Base-by-base conservation (phyloP, 2,329 filamentous ascomycete genomes). In the Fonsecaea multimorphosa region DNA sequence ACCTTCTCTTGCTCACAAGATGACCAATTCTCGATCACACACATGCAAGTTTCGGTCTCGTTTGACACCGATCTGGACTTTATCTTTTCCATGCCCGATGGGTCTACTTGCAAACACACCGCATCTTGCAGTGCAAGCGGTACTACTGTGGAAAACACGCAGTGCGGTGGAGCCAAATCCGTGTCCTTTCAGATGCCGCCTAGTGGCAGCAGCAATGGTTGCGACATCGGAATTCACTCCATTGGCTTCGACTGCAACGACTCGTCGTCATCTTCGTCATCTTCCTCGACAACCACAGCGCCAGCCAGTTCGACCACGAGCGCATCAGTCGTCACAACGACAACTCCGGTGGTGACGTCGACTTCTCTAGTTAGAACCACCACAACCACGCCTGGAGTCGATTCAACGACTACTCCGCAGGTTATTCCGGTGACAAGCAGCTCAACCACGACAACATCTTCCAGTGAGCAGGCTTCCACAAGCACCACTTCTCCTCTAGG, bases 121-220 rank as follows among this genome's bases (percentile, higher is more conserved):
- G 82, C 86, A 70, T 75, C 83, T 59, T 96, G 92, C 86, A 86
- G 83, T 70, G 81, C 84, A 62, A 81, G 84, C 16, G 91, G 91
- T 73, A 89, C 87, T 65, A 86, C 85, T 54, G 84, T 97, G 73
- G 81, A 87, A 80, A 97, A 97, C 86, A 87, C 83, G 67, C 92
- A 97, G 84, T 98, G 94, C 77, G 94, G 93, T 86, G 93, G 93
- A 79, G 93, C 94, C 70, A 92, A 85, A 76, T 88, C 87, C 64
- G 92, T 97, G 68, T 88, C 86, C 61, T 88, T 97, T 76, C 81
- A 83, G 70, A 78, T 86, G 65, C 86, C 89, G 75, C 80, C 86
- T 69, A 77, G 84, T 60, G 78, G 76, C 68, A 83, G 84, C 74
- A 76, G 81, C 66, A 83, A 87, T 76, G 79, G 83, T 73, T 95